phyloP scores from a whole-genome alignment of 2,329 filamentous ascomycete species.

The Colletotrichum higginsianum region DNA sequence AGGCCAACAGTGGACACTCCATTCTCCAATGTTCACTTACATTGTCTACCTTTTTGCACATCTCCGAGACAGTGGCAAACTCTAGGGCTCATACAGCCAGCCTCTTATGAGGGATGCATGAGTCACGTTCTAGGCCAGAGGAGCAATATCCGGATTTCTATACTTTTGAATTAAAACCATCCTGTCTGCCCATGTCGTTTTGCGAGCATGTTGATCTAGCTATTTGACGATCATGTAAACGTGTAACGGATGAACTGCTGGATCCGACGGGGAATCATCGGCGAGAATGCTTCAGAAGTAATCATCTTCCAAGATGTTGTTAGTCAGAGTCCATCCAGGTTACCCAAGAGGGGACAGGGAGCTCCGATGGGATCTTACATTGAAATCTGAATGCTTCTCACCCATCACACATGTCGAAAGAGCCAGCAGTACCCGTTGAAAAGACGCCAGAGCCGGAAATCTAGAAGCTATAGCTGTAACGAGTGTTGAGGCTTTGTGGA shows the following conservation, averaged over 20 bases:
- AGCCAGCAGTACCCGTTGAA: constrained; percentile 28
- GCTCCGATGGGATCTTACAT: not conserved
- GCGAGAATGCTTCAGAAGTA: not conserved
- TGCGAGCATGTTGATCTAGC: not conserved
- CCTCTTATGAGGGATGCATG: not conserved
- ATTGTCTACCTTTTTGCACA: not conserved
- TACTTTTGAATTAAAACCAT: too few relatives aligned
- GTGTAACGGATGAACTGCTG: constrained; percentile 30
- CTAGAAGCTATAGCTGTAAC: constrained; percentile 20
- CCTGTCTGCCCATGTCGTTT: too few relatives aligned
- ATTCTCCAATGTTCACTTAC: not conserved
- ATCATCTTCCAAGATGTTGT: not conserved
- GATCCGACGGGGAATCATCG: constrained; percentile 16
- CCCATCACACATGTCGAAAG: constrained; percentile 24
- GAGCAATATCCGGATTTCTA: not conserved
- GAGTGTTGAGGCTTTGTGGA: constrained; percentile 30
- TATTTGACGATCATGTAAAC: constrained; percentile 1
- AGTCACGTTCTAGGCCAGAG: not conserved
- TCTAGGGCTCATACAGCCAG: too few relatives aligned
- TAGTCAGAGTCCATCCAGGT: not conserved
- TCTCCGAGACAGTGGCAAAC: not conserved
- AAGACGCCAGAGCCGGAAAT: constrained; percentile 31
- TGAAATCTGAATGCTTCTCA: not conserved
- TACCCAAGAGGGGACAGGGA: too few relatives aligned
- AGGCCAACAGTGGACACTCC: not conserved